Evolutionary conservation across 306 rosid genomes (phyloP).

Genomic region (Quercus wislizeni): DNA sequence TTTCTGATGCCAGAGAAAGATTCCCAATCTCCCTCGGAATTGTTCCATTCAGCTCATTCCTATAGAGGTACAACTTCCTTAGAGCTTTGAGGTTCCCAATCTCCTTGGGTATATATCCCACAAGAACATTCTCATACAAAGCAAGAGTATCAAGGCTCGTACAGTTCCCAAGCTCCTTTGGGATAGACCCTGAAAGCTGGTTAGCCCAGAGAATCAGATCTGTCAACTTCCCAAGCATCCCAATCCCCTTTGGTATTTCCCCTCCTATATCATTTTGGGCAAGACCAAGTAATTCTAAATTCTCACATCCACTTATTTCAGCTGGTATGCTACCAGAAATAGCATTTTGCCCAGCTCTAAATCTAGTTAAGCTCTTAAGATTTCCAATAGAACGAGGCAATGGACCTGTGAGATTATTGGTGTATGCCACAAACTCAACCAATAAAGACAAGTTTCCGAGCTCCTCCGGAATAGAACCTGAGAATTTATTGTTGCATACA

Average conservation of each 20-base stretch:
- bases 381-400: slow-evolving; percentile 79
- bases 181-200: slow-evolving; percentile 71
- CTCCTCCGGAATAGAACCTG: slow-evolving; percentile 67
- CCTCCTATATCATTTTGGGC: slow-evolving; percentile 81
- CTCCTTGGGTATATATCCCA: slow-evolving; percentile 66
- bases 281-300: slow-evolving; percentile 73
- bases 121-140: slow-evolving; percentile 63
- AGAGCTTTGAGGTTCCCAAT: slow-evolving; percentile 72
- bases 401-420: slow-evolving; percentile 75
- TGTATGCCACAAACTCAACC: slow-evolving; percentile 71
- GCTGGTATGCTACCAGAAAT: slow-evolving; percentile 78
- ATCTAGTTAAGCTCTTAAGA: slow-evolving; percentile 55
- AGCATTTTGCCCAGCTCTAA: slow-evolving; percentile 84
- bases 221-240: slow-evolving; percentile 63
- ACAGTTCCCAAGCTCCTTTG: slow-evolving; percentile 81
- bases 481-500: slow-evolving; percentile 70
- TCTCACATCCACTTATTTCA: slow-evolving; percentile 68
- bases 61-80: slow-evolving; percentile 67
- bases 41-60: slow-evolving; percentile 81
- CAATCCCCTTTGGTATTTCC: slow-evolving; percentile 72
- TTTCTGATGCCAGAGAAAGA: slow-evolving; percentile 56
- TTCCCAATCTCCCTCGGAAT: slow-evolving; percentile 93
- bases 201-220: slow-evolving; percentile 68
- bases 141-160: slow-evolving; percentile 70
- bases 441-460: slow-evolving; percentile 68